These are phyloP conservation scores for Pleurotus giganteus DNA, from an alignment of 768 basidiomycete species.

Conservation along the genomic window DNA sequence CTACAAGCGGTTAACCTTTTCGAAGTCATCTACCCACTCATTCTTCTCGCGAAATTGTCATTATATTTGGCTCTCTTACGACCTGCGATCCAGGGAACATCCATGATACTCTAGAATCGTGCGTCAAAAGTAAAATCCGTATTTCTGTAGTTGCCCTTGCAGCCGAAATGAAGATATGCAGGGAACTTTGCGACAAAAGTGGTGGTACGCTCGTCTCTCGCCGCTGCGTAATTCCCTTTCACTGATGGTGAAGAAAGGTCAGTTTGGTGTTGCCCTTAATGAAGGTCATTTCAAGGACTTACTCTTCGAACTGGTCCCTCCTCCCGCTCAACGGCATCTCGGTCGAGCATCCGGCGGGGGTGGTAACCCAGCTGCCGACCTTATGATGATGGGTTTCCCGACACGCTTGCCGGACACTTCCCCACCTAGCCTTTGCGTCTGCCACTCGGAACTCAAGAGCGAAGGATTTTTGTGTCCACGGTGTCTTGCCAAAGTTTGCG, in stretches of 20 bases:
- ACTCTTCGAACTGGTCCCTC: conserved; percentile 92
- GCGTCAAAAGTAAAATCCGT: conserved; percentile 80
- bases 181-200: conserved; percentile 87
- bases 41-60: conserved; percentile 91
- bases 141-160: conserved; percentile 93
- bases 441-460: conserved; percentile 89
- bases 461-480: conserved; percentile 95
- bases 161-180: conserved; percentile 98
- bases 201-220: conserved; percentile 59
- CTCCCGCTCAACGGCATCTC: conserved; percentile 76
- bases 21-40: conserved; percentile 95
- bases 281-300: conserved; percentile 97
- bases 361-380: conserved; percentile 71
- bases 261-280: conserved; percentile 97
- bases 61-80: conserved; percentile 93
- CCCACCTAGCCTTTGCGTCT: conserved; percentile 84
- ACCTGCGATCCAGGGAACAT: conserved; percentile 98
- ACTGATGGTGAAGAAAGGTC: conserved; percentile 41
- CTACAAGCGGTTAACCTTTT: conserved; percentile 10
- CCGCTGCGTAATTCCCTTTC: conserved; percentile 8
- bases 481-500: conserved; percentile 91
- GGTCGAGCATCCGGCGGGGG: conserved; percentile 41
- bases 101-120: conserved; percentile 88
- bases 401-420: conserved; percentile 84
- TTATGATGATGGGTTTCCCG: conserved; percentile 99